Percentiles rank a stretch among this genome's conserved stretches.
phyloP scores from a whole-genome alignment of 2,329 filamentous ascomycete species.

The Hypoxylon sp. region DNA sequence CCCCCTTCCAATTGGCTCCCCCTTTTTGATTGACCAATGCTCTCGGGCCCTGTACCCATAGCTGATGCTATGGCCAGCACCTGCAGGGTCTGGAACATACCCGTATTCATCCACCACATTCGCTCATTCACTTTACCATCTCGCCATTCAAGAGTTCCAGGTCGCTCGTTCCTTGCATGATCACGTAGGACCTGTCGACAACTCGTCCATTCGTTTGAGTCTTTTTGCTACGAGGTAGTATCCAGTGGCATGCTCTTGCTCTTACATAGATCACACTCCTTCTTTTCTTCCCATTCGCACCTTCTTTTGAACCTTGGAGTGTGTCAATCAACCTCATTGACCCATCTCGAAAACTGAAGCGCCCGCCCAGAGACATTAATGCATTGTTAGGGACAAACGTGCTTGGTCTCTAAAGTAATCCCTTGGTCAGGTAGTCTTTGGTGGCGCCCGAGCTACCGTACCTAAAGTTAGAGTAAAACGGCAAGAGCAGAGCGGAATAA shows the following conservation, averaged over 20 bases:
- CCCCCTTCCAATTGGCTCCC: conserved; percentile 19
- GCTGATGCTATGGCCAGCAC: neutral
- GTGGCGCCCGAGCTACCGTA: conserved; percentile 10
- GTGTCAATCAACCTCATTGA: conserved; percentile 14
- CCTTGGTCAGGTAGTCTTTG: conserved; percentile 5
- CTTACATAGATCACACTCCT: conserved; percentile 22
- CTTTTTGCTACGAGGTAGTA: conserved; percentile 12
- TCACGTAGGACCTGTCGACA: conserved; percentile 34
- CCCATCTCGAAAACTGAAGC: conserved; percentile 12
- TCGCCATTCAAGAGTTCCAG: conserved; percentile 29
- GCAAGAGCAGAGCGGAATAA: conserved; percentile 20
- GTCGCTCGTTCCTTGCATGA: conserved; percentile 39
- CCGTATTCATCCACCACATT: conserved; percentile 9
- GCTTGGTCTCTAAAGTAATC: neutral
- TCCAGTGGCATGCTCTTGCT: conserved; percentile 10
- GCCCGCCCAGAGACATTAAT: conserved; percentile 9
- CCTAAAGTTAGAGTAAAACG: conserved; percentile 1
- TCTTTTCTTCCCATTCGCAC: conserved; percentile 26
- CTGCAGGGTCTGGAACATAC: conserved; percentile 38
- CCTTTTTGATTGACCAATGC: conserved; percentile 40
- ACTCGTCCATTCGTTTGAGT: conserved; percentile 35
- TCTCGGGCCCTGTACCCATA: conserved; percentile 6
- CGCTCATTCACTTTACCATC: conserved; percentile 21
- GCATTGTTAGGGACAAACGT: conserved; percentile 22
- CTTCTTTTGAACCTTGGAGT: conserved; percentile 17